These are phyloP conservation scores for Durio zibethinus DNA, from an alignment of 345 rosid genomes.

Conservation along the genomic window DNA sequence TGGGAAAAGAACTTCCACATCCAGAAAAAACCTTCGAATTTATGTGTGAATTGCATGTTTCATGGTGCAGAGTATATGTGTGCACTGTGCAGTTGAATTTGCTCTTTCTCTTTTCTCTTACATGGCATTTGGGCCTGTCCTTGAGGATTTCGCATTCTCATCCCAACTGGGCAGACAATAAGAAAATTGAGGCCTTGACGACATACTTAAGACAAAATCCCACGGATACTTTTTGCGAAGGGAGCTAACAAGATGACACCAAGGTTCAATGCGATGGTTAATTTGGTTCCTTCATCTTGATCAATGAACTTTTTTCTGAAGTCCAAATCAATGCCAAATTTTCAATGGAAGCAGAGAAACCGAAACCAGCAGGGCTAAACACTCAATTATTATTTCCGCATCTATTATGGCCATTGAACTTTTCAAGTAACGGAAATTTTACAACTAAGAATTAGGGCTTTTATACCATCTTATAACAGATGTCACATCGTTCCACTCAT, in stretches of 20 bases:
- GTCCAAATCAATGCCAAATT: background rate
- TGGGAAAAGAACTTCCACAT: too few relatives aligned
- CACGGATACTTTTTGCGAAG: too few relatives aligned
- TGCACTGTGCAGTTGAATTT: background rate
- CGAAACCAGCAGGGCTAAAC: background rate
- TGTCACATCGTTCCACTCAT: background rate
- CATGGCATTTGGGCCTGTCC: background rate
- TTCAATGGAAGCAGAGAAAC: background rate
- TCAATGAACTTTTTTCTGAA: too few relatives aligned
- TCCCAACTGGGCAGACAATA: background rate
- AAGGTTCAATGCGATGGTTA: too few relatives aligned
- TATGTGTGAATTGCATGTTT: background rate
- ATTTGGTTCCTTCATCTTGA: background rate
- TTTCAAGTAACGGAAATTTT: background rate
- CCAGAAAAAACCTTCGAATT: background rate
- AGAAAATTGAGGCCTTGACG: background rate
- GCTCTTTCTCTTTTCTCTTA: background rate
- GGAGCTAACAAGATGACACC: background rate
- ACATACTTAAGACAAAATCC: too few relatives aligned
- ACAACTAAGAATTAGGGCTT: too few relatives aligned
- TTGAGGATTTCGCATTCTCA: background rate
- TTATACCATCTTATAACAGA: background rate
- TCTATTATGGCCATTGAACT: background rate
- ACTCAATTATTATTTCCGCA: background rate
- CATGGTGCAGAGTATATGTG: background rate